phyloP scores from a whole-genome alignment of 164 flowering plant species.

The Berberis thunbergii region DNA sequence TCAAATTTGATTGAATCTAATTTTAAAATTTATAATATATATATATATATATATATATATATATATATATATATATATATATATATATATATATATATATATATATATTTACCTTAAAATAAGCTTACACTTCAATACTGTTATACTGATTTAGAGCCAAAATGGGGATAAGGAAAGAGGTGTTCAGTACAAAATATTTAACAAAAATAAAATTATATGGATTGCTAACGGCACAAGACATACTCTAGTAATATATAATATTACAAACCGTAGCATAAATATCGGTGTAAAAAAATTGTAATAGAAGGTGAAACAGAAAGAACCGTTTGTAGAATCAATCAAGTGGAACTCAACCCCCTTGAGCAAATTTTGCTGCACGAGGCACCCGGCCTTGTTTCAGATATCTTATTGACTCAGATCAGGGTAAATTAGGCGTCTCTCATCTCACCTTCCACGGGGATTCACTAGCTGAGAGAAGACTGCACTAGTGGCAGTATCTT shows the following conservation, averaged over 20 bases:
- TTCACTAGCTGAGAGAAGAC: constrained; percentile 57
- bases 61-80: no score
- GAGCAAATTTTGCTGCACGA: constrained; percentile 2
- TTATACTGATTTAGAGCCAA: no score
- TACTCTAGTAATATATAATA: constrained; percentile 4
- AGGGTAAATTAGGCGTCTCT: not conserved
- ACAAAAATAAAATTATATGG: not conserved
- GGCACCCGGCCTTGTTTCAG: constrained; percentile 3
- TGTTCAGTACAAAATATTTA: no score
- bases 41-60: no score
- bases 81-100: no score
- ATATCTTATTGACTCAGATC: constrained; percentile 1
- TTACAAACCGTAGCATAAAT: constrained; percentile 10
- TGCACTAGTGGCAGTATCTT: constrained; percentile 49
- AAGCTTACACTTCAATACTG: no score
- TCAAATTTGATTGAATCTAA: no score
- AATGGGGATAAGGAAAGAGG: no score
- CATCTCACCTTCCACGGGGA: constrained; percentile 51
- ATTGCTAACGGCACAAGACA: not conserved
- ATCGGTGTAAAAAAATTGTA: constrained; percentile 3
- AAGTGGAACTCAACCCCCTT: constrained; percentile 1
- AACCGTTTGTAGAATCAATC: not conserved
- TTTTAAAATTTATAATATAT: no score
- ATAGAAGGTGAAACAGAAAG: constrained; percentile 1
- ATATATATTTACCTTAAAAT: no score